Percentiles rank a stretch among this genome's conserved stretches.
phyloP scores from a whole-genome alignment of 495 filamentous ascomycete species.

The Lepidopterella palustris region DNA sequence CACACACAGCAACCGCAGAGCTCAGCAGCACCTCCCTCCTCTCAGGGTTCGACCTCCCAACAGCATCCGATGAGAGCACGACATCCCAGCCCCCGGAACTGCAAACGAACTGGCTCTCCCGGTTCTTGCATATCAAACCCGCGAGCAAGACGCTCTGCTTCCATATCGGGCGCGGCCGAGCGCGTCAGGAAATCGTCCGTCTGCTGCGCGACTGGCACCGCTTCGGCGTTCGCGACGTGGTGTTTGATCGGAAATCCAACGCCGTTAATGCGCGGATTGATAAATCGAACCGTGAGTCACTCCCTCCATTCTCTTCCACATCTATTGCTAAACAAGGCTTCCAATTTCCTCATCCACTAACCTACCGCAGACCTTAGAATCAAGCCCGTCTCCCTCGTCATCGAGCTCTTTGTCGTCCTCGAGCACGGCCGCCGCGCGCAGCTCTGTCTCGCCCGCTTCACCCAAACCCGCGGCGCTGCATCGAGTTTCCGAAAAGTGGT shows the following conservation, averaged over 20 bases:
- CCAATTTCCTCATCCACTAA: background rate
- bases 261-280: constrained; percentile 70
- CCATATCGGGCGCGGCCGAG: constrained; percentile 56
- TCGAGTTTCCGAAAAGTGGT: constrained; percentile 77
- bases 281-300: constrained; percentile 64
- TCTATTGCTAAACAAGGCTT: no score
- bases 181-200: constrained; percentile 64
- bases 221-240: constrained; percentile 70
- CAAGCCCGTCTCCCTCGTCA: constrained; percentile 71
- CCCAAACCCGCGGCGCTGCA: constrained; percentile 79
- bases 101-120: constrained; percentile 75
- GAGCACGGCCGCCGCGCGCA: constrained; percentile 56
- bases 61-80: constrained; percentile 24
- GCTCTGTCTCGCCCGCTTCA: constrained; percentile 74
- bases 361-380: constrained; percentile 55
- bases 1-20: background rate
- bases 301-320: constrained; percentile 2
- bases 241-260: constrained; percentile 64
- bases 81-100: constrained; percentile 41
- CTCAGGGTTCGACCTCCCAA: constrained; percentile 10
- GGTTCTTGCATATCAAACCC: constrained; percentile 84
- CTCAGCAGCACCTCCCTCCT: constrained; percentile 16
- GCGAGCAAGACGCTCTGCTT: constrained; percentile 68
- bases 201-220: constrained; percentile 72
- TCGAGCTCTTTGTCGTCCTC: constrained; percentile 77